These are phyloP conservation scores for Lizonia empirigonia DNA, from an alignment of 2,329 filamentous ascomycete genomes.

Conservation along the genomic window DNA sequence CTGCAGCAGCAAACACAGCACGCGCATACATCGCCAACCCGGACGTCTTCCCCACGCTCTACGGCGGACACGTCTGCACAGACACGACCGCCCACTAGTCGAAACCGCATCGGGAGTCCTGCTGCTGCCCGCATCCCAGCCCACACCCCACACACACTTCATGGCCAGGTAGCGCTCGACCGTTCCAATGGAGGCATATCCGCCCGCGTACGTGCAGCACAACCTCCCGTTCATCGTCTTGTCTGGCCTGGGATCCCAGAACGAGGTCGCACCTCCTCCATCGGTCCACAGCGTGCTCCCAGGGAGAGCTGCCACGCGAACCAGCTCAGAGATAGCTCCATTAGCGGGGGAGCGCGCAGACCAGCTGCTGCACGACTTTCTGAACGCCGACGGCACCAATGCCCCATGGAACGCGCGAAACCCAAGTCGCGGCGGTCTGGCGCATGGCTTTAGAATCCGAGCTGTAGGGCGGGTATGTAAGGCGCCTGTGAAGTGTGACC, in stretches of 20 bases:
- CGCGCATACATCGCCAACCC: neutral
- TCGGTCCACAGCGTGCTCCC: conserved; percentile 48
- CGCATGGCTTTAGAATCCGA: conserved; percentile 69
- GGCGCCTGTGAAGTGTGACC: conserved; percentile 34
- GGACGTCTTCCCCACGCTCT: too few species aligned
- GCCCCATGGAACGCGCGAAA: conserved; percentile 71
- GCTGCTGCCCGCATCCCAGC: conserved; percentile 16
- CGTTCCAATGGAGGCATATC: conserved; percentile 75
- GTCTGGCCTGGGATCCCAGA: conserved; percentile 66
- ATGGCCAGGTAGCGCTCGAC: conserved; percentile 40
- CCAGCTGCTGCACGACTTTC: conserved; percentile 69
- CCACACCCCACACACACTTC: conserved; percentile 14
- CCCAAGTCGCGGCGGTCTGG: conserved; percentile 52
- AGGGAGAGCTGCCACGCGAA: conserved; percentile 59
- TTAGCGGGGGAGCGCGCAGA: conserved; percentile 69
- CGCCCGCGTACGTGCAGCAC: conserved; percentile 78
- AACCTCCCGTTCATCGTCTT: conserved; percentile 85
- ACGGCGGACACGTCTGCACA: neutral
- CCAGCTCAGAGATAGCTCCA: conserved; percentile 73
- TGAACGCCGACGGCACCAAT: conserved; percentile 66
- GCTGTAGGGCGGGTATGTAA: conserved; percentile 79
- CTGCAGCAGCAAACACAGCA: conserved; percentile 9
- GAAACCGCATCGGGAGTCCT: neutral
- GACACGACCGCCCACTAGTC: neutral
- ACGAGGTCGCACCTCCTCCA: conserved; percentile 50